Base-by-base conservation (phyloP, 2,329 filamentous ascomycete species). In the Aureobasidium lini region DNA sequence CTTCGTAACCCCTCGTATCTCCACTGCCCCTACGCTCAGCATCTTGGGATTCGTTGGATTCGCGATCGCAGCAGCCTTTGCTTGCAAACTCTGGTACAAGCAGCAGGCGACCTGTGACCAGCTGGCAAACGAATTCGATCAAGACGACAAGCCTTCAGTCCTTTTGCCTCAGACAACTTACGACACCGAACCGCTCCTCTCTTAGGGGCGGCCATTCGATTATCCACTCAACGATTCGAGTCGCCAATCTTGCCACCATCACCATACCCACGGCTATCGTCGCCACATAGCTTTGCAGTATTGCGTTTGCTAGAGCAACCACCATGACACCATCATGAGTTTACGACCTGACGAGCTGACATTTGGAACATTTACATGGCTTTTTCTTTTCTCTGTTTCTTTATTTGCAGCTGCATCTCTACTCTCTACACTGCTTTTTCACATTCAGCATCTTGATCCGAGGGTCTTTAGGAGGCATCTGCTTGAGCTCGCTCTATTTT, bases 11-110 rank as follows among this genome's bases (percentile, higher is more conserved):
- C 23, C 54, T 32, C 36, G 18, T 4, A 16, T 34, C 28, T 36
- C 37, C 11, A 16, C 37, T 1, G 34, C 23, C n/a, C 44, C 54
- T 37, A 28, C 28, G 5, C 13, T 34, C 54, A 49, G 16, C 23
- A n/a, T 58, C 4, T n/a, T 58, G 15, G 53, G 34, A 28, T 32
- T 40, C 34, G n/a, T 58, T 11, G 54, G 10, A 8, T n/a, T 58
- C 44, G 11, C 34, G 1, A 6, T 34, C 29, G 3, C 42, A n/a
- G 54, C 43, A 28, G 13, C 15, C 10, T 15, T 42, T 13, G 10
- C 28, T 28, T 48, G 54, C 54, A 48, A 42, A 34, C 44, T 48
- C 34, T 58, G 54, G 54, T 58, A 58, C 44, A 58, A 42, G 42
- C 54, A 47, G 34, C 54, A 58, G 34, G 15, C 43, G 37, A 40